Evolutionary conservation across 2,329 filamentous ascomycete genomes (phyloP).

Genomic region (Aspergillus nomiae): DNA sequence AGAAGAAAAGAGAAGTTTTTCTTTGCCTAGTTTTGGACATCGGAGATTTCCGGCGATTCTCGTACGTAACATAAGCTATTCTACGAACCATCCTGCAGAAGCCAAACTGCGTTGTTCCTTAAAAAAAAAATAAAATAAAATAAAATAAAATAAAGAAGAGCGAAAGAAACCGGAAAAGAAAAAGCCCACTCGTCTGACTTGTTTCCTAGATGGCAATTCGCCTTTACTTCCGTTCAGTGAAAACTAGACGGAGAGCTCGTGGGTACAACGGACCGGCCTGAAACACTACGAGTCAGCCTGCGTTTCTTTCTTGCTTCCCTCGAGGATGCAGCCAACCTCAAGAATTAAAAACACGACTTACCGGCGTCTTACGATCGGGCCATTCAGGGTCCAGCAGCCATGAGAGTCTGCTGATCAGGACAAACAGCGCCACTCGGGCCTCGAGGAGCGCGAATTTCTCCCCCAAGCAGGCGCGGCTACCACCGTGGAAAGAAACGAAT

Average conservation of each 20-base stretch:
- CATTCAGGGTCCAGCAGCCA: slow-evolving; percentile 40
- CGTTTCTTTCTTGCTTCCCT: neutral
- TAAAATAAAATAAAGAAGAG: no score
- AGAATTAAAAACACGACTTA: slow-evolving; percentile 18
- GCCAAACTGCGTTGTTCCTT: neutral
- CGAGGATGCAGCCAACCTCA: neutral
- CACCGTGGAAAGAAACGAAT: slow-evolving; percentile 49
- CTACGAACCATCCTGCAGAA: neutral
- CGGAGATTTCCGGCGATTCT: neutral
- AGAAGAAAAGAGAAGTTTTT: neutral
- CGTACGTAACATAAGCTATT: neutral
- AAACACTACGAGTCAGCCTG: neutral
- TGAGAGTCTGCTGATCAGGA: slow-evolving; percentile 29
- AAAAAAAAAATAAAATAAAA: neutral
- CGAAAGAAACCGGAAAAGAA: neutral
- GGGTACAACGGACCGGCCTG: neutral
- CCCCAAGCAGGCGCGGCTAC: slow-evolving; percentile 44
- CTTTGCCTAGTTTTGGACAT: neutral
- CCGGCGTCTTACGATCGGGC: slow-evolving; percentile 26
- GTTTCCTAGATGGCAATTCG: neutral
- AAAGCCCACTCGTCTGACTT: neutral
- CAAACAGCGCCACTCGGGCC: slow-evolving; percentile 37
- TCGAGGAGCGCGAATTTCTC: slow-evolving; percentile 45
- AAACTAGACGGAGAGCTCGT: neutral
- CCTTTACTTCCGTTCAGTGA: neutral